Evolutionary conservation across 208 protist species (phyloP).

Genomic region (Naegleria lovaniensis): DNA sequence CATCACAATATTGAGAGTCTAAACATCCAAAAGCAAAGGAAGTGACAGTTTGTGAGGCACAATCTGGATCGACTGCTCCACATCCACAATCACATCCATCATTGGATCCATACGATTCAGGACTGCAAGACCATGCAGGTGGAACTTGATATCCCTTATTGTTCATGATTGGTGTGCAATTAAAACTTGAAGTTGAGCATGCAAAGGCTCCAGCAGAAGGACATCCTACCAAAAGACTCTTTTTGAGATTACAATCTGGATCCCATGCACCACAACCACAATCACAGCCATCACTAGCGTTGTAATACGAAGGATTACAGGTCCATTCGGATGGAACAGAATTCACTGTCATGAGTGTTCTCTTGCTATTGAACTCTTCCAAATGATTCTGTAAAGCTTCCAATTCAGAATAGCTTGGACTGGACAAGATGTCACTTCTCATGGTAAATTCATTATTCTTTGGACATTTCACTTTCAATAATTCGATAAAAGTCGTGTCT

Average conservation of each 20-base stretch:
- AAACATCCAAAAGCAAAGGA: neutral
- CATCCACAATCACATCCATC: slow-evolving; percentile 13
- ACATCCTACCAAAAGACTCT: neutral
- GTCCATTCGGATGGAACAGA: neutral
- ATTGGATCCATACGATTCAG: neutral
- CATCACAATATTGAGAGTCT: neutral
- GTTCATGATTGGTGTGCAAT: neutral
- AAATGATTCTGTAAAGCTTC: neutral
- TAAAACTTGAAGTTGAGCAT: neutral
- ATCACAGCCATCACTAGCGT: neutral
- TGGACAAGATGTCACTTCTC: neutral
- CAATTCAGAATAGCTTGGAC: neutral
- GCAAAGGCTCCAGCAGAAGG: neutral
- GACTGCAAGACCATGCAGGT: neutral
- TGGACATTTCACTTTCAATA: neutral
- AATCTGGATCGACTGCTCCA: neutral
- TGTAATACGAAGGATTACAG: neutral
- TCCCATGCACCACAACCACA: neutral
- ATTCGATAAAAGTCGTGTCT: neutral
- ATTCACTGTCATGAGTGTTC: no score
- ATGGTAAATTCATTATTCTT: neutral
- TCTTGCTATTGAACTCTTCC: no score
- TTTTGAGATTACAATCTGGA: neutral
- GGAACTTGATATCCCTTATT: neutral
- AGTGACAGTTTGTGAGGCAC: neutral